Base-by-base conservation (phyloP, 495 filamentous ascomycete species). In the Bacidia rubella region DNA sequence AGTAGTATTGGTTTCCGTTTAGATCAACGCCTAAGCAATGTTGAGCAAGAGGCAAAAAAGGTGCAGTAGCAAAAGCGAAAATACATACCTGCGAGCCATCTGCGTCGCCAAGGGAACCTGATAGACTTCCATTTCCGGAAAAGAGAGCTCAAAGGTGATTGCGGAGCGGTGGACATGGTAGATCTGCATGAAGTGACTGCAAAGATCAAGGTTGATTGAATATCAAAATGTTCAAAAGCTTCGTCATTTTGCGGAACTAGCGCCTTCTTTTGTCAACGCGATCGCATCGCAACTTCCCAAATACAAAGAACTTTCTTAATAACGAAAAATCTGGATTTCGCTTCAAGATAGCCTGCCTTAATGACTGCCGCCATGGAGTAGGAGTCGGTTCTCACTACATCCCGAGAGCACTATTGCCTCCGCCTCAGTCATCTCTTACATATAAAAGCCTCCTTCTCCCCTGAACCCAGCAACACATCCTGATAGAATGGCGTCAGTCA, bases 401-500 rank as follows among this genome's bases (percentile, higher is more conserved):
- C n/a, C n/a, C n/a, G n/a, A n/a, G n/a, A n/a, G n/a, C n/a, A n/a
- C n/a, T n/a, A n/a, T n/a, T n/a, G n/a, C n/a, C n/a, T n/a, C n/a
- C n/a, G n/a, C n/a, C n/a, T n/a, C n/a, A n/a, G n/a, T n/a, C n/a
- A n/a, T n/a, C n/a, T n/a, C n/a, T n/a, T n/a, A n/a, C n/a, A n/a
- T n/a, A n/a, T n/a, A n/a, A n/a, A n/a, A n/a, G n/a, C n/a, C n/a
- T n/a, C n/a, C n/a, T n/a, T n/a, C n/a, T n/a, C n/a, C n/a, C n/a
- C n/a, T n/a, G n/a, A n/a, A n/a, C n/a, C n/a, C n/a, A n/a, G n/a
- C n/a, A n/a, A n/a, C n/a, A n/a, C n/a, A n/a, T n/a, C n/a, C n/a
- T n/a, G n/a, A n/a, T n/a, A 65, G 49, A 56, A 97, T 97, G 92
- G 90, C 93, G 56, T 96, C 93, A 35, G 93, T 97, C 9, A 76